Percentiles rank a stretch among this genome's conserved stretches.
phyloP scores from a whole-genome alignment of 257 asterid species.

The Echium plantagineum region DNA sequence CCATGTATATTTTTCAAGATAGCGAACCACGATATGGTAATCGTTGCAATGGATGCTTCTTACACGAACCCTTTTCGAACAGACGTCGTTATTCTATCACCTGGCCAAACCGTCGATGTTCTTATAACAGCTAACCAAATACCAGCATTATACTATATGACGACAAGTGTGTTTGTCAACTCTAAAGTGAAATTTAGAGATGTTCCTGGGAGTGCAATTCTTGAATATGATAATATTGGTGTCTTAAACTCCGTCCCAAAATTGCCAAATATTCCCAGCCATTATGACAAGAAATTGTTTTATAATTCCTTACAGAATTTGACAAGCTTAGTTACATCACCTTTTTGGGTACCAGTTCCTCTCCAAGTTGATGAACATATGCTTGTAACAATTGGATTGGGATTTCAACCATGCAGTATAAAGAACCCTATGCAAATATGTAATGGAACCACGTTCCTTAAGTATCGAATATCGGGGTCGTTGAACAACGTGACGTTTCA shows the following conservation, averaged over 20 bases:
- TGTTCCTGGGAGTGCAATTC: slow-evolving; percentile 30
- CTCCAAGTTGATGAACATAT: slow-evolving; percentile 39
- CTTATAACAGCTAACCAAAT: slow-evolving; percentile 52
- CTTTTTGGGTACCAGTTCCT: slow-evolving; percentile 18
- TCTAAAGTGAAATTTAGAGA: slow-evolving; percentile 29
- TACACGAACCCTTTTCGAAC: slow-evolving; percentile 46
- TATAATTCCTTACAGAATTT: neutral
- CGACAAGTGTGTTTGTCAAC: slow-evolving; percentile 57
- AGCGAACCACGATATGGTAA: slow-evolving; percentile 42
- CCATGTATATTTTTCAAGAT: slow-evolving; percentile 48
- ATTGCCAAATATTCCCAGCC: slow-evolving; percentile 37
- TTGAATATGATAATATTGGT: slow-evolving; percentile 33
- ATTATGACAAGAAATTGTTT: slow-evolving; percentile 2
- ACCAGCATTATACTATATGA: slow-evolving; percentile 42
- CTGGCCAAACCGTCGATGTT: slow-evolving; percentile 53
- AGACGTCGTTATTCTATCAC: slow-evolving; percentile 47
- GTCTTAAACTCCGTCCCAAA: slow-evolving; percentile 56
- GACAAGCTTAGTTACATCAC: neutral
- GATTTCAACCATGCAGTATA: slow-evolving; percentile 33
- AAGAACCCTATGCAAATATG: neutral
- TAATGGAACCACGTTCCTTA: neutral
- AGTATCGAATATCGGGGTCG: slow-evolving; percentile 41
- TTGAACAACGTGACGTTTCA: slow-evolving; percentile 58
- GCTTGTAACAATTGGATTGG: slow-evolving; percentile 43
- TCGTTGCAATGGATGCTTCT: slow-evolving; percentile 58